A percentile compares a stretch with the other conserved stretches of the same genome.
These are phyloP conservation scores for Litsea cubeba DNA, from an alignment of 164 flowering plant species.

Conservation along the genomic window DNA sequence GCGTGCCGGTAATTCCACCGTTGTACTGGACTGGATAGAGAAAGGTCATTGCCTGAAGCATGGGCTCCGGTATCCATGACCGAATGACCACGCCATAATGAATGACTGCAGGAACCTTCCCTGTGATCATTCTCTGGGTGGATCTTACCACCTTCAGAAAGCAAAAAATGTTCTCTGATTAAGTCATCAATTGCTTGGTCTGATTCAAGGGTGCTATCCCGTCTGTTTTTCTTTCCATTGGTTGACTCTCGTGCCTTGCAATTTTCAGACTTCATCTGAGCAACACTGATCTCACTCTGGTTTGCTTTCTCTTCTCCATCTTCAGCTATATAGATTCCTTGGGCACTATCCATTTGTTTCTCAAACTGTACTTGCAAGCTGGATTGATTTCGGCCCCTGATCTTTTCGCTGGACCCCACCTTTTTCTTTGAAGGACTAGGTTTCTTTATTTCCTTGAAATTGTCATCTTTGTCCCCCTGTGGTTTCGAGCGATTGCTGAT, in stretches of 20 bases:
- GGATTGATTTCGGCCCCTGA: conserved; percentile 22
- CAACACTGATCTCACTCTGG: conserved; percentile 12
- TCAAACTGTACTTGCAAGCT: conserved; percentile 30
- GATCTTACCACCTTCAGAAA: conserved; percentile 35
- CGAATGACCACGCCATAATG: conserved; percentile 27
- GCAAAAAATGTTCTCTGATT: conserved; percentile 28
- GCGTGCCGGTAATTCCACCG: conserved; percentile 43
- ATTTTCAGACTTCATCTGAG: conserved; percentile 12
- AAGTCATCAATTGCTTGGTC: conserved; percentile 29
- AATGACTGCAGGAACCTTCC: conserved; percentile 31
- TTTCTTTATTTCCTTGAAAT: conserved; percentile 13
- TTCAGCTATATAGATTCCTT: conserved; percentile 14
- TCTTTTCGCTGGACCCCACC: conserved; percentile 18
- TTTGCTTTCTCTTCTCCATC: conserved; percentile 17
- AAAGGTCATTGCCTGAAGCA: conserved; percentile 1
- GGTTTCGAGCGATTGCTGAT: conserved; percentile 15
- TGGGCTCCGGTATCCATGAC: not conserved
- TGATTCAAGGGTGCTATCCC: conserved; percentile 22
- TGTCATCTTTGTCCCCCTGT: conserved; percentile 23
- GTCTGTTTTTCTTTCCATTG: conserved; percentile 18
- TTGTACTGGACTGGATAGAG: conserved; percentile 42
- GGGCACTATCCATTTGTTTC: conserved; percentile 23
- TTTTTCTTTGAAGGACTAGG: conserved; percentile 28
- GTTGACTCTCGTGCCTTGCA: conserved; percentile 20
- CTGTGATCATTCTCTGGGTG: conserved; percentile 24